Evolutionary conservation across 1,139 yeast species (phyloP).

Genomic region (Diutina scorzettiae): DNA sequence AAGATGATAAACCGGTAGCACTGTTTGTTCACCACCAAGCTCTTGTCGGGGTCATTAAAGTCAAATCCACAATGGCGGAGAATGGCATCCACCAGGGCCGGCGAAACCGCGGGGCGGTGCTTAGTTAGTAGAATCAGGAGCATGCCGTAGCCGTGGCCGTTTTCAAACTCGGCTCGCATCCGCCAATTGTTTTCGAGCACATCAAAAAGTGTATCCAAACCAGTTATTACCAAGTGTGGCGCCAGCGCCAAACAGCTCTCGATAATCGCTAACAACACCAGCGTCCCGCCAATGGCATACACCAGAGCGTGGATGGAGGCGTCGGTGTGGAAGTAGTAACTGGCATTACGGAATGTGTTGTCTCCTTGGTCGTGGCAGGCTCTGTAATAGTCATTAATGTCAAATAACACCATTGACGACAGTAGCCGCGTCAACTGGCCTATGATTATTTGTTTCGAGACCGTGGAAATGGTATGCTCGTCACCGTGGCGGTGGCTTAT

Average conservation of each 20-base stretch:
- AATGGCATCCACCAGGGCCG: not conserved
- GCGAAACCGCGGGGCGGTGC: constrained; percentile 13
- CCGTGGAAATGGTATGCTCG: not conserved
- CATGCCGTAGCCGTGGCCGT: constrained; percentile 29
- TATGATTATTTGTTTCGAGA: not conserved
- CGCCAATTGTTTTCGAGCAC: constrained; percentile 26
- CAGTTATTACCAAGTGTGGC: constrained; percentile 12
- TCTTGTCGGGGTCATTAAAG: constrained; percentile 13
- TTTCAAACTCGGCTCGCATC: constrained; percentile 29
- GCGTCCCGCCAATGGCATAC: constrained; percentile 27
- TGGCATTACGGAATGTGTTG: not conserved
- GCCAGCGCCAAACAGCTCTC: constrained; percentile 16
- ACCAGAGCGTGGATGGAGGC: constrained; percentile 17
- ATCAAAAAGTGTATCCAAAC: constrained; percentile 17
- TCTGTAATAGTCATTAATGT: constrained; percentile 3
- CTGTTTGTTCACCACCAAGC: constrained; percentile 1
- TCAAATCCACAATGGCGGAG: constrained; percentile 16
- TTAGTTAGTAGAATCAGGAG: constrained; percentile 18
- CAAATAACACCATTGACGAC: not conserved
- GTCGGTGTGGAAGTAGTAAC: constrained; percentile 1
- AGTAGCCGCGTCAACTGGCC: not conserved
- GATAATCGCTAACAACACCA: constrained; percentile 19
- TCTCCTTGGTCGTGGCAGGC: constrained; percentile 1
- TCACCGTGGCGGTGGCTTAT: not conserved
- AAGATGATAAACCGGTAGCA: constrained; percentile 10